These are phyloP conservation scores for Boletellus ananiceps DNA, from an alignment of 768 basidiomycete genomes.

Conservation along the genomic window DNA sequence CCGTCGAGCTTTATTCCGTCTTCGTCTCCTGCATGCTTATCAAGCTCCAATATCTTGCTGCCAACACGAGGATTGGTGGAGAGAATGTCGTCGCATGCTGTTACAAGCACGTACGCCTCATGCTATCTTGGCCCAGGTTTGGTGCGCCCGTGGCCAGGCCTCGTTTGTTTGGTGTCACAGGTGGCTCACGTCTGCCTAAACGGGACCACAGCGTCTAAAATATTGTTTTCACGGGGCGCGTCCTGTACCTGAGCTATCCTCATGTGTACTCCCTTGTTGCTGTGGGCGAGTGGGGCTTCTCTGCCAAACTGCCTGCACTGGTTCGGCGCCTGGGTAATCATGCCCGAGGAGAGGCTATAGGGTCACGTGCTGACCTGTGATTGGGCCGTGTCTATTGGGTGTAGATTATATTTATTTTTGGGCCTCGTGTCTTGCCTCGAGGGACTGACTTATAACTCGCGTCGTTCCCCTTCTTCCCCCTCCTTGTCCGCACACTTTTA, in stretches of 20 bases:
- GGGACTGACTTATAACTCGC: conserved; percentile 18
- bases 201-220: neutral
- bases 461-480: neutral
- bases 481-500: conserved; percentile 14
- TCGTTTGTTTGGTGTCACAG: neutral
- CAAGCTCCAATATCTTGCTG: neutral
- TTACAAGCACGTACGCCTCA: conserved; percentile 4
- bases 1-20: neutral
- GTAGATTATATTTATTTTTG: conserved; percentile 9
- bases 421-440: conserved; percentile 29
- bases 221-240: neutral
- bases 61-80: neutral
- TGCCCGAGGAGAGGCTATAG: neutral
- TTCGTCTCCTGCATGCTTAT: neutral
- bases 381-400: conserved; percentile 8
- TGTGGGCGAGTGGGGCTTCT: conserved; percentile 1
- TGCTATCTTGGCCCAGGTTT: conserved; percentile 1
- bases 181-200: conserved; percentile 1
- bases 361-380: conserved; percentile 27
- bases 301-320: neutral
- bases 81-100: too few relatives aligned
- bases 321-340: neutral
- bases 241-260: neutral
- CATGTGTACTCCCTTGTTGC: neutral
- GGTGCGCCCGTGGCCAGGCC: neutral